Evolutionary conservation across 768 basidiomycete species (phyloP).

Genomic region (Mycena latifolia): DNA sequence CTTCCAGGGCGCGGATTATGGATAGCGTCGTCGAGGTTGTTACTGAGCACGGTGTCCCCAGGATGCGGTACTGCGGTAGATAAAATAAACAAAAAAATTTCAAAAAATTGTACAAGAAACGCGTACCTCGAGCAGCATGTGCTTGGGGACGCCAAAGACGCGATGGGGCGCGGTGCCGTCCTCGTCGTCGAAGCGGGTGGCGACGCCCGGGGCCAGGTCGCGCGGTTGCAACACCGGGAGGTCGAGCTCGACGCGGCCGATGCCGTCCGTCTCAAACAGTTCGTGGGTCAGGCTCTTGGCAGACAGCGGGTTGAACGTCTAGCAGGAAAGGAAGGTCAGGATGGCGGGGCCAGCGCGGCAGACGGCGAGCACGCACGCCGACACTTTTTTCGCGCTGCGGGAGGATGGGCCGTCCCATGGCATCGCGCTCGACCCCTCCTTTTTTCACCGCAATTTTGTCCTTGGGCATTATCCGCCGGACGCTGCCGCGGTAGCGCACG

Average conservation of each 20-base stretch:
- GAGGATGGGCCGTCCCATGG: background rate
- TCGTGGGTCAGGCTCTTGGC: constrained; percentile 51
- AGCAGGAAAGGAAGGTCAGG: background rate
- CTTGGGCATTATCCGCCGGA: background rate
- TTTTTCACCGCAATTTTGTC: background rate
- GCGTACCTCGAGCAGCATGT: constrained; percentile 75
- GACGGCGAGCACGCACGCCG: background rate
- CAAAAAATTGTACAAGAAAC: background rate
- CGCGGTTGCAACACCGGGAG: constrained; percentile 56
- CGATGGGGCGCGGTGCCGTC: constrained; percentile 52
- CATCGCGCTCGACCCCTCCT: background rate
- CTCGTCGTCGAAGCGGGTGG: constrained; percentile 40
- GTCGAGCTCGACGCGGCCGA: constrained; percentile 45
- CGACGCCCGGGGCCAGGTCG: constrained; percentile 36
- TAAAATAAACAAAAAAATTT: background rate
- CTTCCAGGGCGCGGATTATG: constrained; percentile 10
- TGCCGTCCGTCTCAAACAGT: constrained; percentile 53
- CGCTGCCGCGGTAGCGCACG: background rate
- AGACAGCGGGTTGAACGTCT: constrained; percentile 41
- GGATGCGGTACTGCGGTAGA: constrained; percentile 68
- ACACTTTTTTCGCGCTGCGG: background rate
- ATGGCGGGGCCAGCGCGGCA: too few species aligned
- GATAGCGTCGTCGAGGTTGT: constrained; percentile 59
- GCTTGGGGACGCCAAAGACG: constrained; percentile 80
- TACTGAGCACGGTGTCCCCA: constrained; percentile 79